phyloP scores from a whole-genome alignment of 768 basidiomycete genomes.

The Calocera cornea region DNA sequence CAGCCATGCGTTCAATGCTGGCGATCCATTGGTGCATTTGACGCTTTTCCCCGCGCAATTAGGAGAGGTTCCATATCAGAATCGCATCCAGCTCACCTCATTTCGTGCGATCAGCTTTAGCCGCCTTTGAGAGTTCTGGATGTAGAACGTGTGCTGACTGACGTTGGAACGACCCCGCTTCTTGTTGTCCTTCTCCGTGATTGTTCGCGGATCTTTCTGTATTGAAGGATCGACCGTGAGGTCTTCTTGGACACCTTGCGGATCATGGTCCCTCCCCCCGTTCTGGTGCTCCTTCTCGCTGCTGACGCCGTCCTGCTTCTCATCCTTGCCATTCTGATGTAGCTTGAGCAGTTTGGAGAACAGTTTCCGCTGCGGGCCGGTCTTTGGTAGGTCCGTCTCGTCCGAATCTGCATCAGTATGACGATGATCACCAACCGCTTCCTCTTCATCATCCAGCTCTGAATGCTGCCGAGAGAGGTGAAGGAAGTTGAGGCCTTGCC shows the following conservation, averaged over 20 bases:
- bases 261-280: background rate
- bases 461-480: constrained; percentile 24
- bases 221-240: constrained; percentile 5
- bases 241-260: background rate
- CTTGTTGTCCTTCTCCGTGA: constrained; percentile 32
- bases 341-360: background rate
- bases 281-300: background rate
- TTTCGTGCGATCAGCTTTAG: constrained; percentile 78
- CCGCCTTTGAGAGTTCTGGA: constrained; percentile 79
- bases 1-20: constrained; percentile 67
- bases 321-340: constrained; percentile 1
- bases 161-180: constrained; percentile 45
- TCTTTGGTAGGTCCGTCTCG: background rate
- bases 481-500: constrained; percentile 64
- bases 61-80: background rate
- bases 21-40: constrained; percentile 98
- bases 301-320: background rate
- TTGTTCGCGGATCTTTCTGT: constrained; percentile 1
- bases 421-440: constrained; percentile 13
- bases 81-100: constrained; percentile 39
- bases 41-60: constrained; percentile 34
- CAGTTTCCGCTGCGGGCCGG: background rate
- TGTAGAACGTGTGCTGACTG: constrained; percentile 87
- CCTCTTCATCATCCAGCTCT: constrained; percentile 8
- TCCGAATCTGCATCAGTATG: background rate